These are phyloP conservation scores for Stropharia rugosoannulata DNA, from an alignment of 768 basidiomycete species.

Conservation along the genomic window DNA sequence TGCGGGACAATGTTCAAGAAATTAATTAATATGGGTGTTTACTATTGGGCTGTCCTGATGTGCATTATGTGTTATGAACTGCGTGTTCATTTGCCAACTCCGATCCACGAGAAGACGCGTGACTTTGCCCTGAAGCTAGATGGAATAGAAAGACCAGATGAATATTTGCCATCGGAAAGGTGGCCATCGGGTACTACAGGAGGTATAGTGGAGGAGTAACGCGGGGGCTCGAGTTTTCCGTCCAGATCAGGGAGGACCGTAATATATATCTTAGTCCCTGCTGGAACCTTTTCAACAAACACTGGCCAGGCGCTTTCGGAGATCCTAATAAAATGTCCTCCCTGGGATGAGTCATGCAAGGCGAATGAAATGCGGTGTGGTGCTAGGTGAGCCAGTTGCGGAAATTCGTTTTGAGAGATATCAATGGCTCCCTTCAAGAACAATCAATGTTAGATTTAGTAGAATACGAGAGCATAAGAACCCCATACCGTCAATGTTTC, in stretches of 20 bases:
- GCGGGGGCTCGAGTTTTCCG: conserved; percentile 32
- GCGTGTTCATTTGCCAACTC: conserved; percentile 8
- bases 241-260: conserved; percentile 25
- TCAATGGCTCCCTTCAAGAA: conserved; percentile 45
- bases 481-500: conserved; percentile 39
- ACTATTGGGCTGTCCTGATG: background rate
- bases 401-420: conserved; percentile 49
- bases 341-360: conserved; percentile 31
- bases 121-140: conserved; percentile 25
- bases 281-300: conserved; percentile 36
- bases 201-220: conserved; percentile 15
- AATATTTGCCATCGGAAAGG: background rate
- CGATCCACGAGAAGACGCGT: conserved; percentile 18
- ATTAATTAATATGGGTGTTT: too few species aligned
- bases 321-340: conserved; percentile 42
- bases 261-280: conserved; percentile 51
- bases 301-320: conserved; percentile 50
- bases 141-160: conserved; percentile 16
- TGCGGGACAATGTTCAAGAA: too few species aligned
- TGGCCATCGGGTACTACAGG: background rate
- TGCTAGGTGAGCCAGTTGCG: conserved; percentile 34
- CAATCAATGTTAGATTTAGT: background rate
- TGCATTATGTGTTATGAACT: background rate
- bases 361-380: conserved; percentile 45
- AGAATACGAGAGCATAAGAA: background rate